A percentile compares a stretch with the other conserved stretches of the same genome.
phyloP scores from a whole-genome alignment of 352 stramenopile genomes.

The Halophytophthora batemanensis region DNA sequence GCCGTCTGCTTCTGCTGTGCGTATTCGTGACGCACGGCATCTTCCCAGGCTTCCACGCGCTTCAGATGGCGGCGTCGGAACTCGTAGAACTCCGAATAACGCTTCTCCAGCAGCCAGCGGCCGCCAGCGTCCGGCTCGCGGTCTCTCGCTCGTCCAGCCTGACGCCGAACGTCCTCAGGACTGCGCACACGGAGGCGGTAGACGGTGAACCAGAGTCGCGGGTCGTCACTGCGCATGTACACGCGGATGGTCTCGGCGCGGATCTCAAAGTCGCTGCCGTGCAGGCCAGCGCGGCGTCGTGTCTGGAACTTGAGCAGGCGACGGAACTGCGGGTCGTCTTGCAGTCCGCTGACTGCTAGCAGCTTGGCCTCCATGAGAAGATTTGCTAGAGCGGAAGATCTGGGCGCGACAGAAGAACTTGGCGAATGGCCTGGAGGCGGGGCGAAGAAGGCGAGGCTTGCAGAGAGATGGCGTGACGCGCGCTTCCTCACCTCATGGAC shows the following conservation, averaged over 20 bases:
- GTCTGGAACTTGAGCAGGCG: conserved; percentile 65
- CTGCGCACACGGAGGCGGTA: conserved; percentile 57
- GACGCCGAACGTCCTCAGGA: conserved; percentile 22
- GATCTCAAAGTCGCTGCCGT: conserved; percentile 47
- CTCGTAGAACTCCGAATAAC: conserved; percentile 51
- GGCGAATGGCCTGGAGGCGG: conserved; percentile 6
- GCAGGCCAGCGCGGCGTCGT: conserved; percentile 35
- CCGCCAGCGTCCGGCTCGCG: conserved; percentile 2
- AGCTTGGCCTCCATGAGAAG: conserved; percentile 27
- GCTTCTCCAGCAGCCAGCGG: conserved; percentile 51
- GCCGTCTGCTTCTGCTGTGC: conserved; percentile 8
- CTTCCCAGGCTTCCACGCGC: conserved; percentile 42
- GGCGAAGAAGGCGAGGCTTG: too few species aligned
- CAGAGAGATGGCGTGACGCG: too few species aligned
- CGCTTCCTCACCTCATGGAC: too few species aligned
- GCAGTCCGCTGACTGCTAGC: conserved; percentile 23
- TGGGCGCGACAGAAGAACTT: conserved; percentile 3
- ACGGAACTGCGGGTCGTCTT: conserved; percentile 37
- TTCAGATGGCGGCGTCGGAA: conserved; percentile 41
- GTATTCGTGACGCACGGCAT: conserved; percentile 24
- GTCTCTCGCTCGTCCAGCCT: conserved; percentile 1
- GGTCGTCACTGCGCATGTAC: conserved; percentile 14
- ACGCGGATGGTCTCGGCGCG: conserved; percentile 24
- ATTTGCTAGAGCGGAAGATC: not conserved
- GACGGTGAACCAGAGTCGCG: conserved; percentile 33